Evolutionary conservation across 2,329 filamentous ascomycete genomes (phyloP).

Genomic region (Colletotrichum tanaceti): DNA sequence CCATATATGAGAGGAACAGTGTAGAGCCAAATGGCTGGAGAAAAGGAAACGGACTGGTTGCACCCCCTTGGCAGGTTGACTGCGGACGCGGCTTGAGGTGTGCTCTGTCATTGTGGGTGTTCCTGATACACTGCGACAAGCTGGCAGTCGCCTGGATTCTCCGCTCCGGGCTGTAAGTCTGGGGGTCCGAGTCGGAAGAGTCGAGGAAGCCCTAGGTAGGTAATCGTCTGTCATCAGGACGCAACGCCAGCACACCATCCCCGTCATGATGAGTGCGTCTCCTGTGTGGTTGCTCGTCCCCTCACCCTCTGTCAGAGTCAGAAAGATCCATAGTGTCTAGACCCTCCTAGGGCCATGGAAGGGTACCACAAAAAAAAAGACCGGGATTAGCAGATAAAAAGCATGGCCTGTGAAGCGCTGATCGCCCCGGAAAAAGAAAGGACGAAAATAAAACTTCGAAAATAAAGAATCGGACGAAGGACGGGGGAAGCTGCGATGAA

Average conservation of each 20-base stretch:
- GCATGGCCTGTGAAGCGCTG: slow-evolving; percentile 28
- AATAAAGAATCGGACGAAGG: slow-evolving; percentile 24
- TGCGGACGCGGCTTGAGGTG: neutral
- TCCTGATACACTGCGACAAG: slow-evolving; percentile 9
- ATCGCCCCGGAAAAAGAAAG: slow-evolving; percentile 14
- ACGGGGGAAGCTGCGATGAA: slow-evolving; percentile 28
- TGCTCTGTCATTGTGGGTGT: slow-evolving; percentile 27
- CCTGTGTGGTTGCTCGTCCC: neutral
- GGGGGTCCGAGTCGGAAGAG: neutral
- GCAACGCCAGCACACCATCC: slow-evolving; percentile 35
- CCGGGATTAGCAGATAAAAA: slow-evolving; percentile 25
- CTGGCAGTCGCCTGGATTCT: slow-evolving; percentile 15
- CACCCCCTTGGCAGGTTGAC: neutral
- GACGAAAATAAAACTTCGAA: too few species aligned
- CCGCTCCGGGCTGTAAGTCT: slow-evolving; percentile 31
- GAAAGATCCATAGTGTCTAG: slow-evolving; percentile 24
- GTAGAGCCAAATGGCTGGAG: slow-evolving; percentile 18
- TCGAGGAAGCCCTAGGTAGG: slow-evolving; percentile 25
- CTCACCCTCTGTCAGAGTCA: slow-evolving; percentile 4
- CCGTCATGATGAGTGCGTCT: slow-evolving; percentile 15
- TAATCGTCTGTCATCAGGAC: slow-evolving; percentile 30
- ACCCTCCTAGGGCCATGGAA: slow-evolving; percentile 9
- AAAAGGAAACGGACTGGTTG: slow-evolving; percentile 17
- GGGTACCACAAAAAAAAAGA: slow-evolving; percentile 29
- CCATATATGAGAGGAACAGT: slow-evolving; percentile 16